phyloP scores from a whole-genome alignment of 192 early-diverging fungal species.

The Chytriomyces hyalinus region DNA sequence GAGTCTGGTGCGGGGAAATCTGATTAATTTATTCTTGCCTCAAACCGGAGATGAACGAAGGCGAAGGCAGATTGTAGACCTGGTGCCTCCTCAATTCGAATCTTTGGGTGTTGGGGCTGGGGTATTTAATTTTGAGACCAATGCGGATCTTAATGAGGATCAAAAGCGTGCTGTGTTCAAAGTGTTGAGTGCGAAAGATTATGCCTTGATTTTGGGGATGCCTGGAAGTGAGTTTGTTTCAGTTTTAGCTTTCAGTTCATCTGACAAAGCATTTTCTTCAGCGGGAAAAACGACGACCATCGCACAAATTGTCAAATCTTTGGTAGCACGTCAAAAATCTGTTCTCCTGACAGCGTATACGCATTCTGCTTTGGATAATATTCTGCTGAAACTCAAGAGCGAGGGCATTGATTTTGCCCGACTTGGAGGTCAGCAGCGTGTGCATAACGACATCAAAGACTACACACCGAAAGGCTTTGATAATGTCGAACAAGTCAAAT shows the following conservation, averaged over 20 bases:
- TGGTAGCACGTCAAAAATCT: conserved; percentile 72
- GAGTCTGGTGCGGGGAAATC: conserved; percentile 71
- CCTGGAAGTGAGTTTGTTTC: conserved; percentile 68
- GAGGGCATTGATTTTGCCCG: conserved; percentile 71
- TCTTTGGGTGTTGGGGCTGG: not conserved
- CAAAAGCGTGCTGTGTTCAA: conserved; percentile 72
- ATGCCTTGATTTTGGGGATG: conserved; percentile 92
- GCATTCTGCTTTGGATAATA: conserved; percentile 91
- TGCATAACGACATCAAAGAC: conserved; percentile 57
- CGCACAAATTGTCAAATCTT: conserved; percentile 71
- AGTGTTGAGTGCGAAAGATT: conserved; percentile 82
- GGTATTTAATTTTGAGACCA: conserved; percentile 4
- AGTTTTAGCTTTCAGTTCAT: not conserved
- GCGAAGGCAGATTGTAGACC: conserved; percentile 80
- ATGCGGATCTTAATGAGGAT: conserved; percentile 67
- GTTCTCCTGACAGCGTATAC: conserved; percentile 91
- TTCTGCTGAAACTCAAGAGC: conserved; percentile 84
- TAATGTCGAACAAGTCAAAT: conserved; percentile 65
- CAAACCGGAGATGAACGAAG: conserved; percentile 56
- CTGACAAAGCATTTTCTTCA: conserved; percentile 1
- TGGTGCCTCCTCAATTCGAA: conserved; percentile 71
- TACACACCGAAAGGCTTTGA: conserved; percentile 46
- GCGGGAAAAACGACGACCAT: conserved; percentile 94
- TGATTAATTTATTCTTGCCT: conserved; percentile 71
- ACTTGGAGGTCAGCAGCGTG: conserved; percentile 59